A percentile compares a stretch with the other conserved stretches of the same genome.
Conservation (phyloP, 2,329 filamentous ascomycete species). For the Coniella vitis region DNA sequence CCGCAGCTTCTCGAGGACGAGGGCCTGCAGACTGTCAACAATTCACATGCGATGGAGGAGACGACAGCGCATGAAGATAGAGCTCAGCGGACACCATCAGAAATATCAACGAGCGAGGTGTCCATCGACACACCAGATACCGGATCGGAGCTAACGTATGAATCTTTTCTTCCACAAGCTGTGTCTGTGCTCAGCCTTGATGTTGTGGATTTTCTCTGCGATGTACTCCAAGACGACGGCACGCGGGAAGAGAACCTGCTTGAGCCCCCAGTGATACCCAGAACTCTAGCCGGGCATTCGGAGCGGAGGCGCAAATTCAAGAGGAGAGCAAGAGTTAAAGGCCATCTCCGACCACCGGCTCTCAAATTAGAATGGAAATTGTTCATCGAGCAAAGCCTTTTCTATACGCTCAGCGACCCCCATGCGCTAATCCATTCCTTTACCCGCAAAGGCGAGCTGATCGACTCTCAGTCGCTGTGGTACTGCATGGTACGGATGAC, state of each 20-base stretch:
- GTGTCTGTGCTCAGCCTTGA: constrained; percentile 47
- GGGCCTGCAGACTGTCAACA: constrained; percentile 13
- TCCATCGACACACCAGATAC: constrained; percentile 8
- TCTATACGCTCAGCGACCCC: constrained; percentile 55
- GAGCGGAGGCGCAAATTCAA: constrained; percentile 26
- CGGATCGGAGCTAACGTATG: constrained; percentile 23
- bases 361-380: constrained; percentile 46
- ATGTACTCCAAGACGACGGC: constrained; percentile 50
- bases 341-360: constrained; percentile 23
- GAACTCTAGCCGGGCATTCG: constrained; percentile 22
- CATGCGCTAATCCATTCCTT: constrained; percentile 51
- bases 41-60: background rate
- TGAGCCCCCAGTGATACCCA: constrained; percentile 31
- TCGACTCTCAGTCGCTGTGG: constrained; percentile 57
- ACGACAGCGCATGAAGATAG: constrained; percentile 12
- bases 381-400: constrained; percentile 59
- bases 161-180: constrained; percentile 47
- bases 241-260: constrained; percentile 44
- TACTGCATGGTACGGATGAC: constrained; percentile 57
- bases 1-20: constrained; percentile 11
- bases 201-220: constrained; percentile 53
- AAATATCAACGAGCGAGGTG: constrained; percentile 14
- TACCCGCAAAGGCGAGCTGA: constrained; percentile 41
- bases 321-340: constrained; percentile 25
- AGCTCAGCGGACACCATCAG: constrained; percentile 12